Conservation (phyloP, 2,329 filamentous ascomycete species). For the Biscogniauxia marginata region DNA sequence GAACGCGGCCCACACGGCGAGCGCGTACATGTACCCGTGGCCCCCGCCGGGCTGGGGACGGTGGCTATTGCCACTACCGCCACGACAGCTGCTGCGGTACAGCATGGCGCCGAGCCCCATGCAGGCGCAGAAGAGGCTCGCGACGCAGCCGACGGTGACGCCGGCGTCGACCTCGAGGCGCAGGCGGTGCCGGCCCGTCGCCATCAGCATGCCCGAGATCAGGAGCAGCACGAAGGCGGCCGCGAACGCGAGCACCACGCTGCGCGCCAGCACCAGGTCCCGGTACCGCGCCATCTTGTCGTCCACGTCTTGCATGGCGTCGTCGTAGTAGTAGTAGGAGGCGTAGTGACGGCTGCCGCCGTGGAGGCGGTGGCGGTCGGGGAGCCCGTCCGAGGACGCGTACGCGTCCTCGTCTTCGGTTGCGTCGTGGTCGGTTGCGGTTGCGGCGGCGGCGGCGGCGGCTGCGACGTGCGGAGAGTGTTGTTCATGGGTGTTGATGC, state of each 20-base stretch:
- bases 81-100: constrained; percentile 42
- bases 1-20: constrained; percentile 45
- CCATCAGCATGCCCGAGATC: constrained; percentile 64
- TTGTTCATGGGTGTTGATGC: constrained; percentile 17
- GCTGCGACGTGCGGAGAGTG: background rate
- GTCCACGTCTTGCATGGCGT: constrained; percentile 33
- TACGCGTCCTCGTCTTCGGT: constrained; percentile 40
- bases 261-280: constrained; percentile 55
- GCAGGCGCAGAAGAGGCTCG: constrained; percentile 63
- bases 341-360: constrained; percentile 49
- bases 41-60: constrained; percentile 37
- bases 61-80: background rate
- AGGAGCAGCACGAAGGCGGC: constrained; percentile 62
- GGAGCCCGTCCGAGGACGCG: constrained; percentile 23
- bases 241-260: constrained; percentile 53
- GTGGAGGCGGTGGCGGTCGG: constrained; percentile 43
- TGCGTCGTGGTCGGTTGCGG: constrained; percentile 22
- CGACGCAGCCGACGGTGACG: constrained; percentile 66
- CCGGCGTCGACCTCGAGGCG: constrained; percentile 72
- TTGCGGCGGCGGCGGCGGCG: constrained; percentile 5
- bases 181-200: constrained; percentile 66
- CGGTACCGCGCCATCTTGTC: constrained; percentile 50
- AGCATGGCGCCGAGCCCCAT: constrained; percentile 59
- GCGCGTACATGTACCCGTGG: constrained; percentile 39
- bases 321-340: constrained; percentile 33